Conservation (phyloP, 2,329 filamentous ascomycete genomes). For the Scedosporium aurantiacum region DNA sequence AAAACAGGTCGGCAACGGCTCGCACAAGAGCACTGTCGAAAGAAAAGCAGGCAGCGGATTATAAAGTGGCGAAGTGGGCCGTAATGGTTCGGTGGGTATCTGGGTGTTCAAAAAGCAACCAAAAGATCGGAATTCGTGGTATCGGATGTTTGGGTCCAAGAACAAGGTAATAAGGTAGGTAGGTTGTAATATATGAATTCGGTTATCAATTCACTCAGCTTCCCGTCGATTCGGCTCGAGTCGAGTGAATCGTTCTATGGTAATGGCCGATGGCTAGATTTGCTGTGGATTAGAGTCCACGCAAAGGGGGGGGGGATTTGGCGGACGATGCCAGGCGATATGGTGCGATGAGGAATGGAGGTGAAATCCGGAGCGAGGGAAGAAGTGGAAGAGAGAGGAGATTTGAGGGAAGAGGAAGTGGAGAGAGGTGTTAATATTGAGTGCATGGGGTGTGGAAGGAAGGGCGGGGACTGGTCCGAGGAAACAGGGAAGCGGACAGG, state of each 20-base stretch:
- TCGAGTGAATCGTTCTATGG: neutral
- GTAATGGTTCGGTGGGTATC: too few species aligned
- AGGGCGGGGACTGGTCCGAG: neutral
- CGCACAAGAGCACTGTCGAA: neutral
- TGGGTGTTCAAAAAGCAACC: too few species aligned
- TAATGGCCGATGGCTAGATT: neutral
- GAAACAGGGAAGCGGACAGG: neutral
- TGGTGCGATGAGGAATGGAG: neutral
- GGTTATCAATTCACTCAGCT: too few species aligned
- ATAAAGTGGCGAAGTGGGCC: too few species aligned
- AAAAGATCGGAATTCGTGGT: too few species aligned
- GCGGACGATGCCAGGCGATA: neutral
- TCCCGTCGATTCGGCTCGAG: neutral
- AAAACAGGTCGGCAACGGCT: too few species aligned
- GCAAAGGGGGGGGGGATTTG: neutral
- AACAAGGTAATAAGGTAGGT: too few species aligned
- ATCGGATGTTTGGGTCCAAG: too few species aligned
- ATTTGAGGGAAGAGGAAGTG: neutral
- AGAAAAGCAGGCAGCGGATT: too few species aligned
- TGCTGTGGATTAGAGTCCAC: neutral
- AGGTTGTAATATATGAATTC: too few species aligned
- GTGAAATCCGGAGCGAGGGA: neutral
- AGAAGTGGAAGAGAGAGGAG: constrained; percentile 1
- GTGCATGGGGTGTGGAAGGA: constrained; percentile 1
- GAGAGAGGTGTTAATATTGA: constrained; percentile 2